phyloP scores from a whole-genome alignment of 225 moss, liverwort and hornwort species.

The Straminergon stramineum region DNA sequence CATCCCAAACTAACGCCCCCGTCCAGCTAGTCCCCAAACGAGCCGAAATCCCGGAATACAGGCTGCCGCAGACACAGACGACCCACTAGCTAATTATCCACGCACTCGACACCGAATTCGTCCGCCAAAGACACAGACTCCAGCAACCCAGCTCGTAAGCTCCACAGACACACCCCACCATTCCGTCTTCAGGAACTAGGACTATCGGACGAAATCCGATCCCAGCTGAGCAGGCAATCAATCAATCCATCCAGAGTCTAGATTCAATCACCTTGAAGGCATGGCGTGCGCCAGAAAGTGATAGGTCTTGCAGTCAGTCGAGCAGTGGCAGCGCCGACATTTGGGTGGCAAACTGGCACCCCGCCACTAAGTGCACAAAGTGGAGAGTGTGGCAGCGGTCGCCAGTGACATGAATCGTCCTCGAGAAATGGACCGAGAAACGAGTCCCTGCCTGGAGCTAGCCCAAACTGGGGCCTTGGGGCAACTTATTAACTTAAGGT shows the following conservation, averaged over 20 bases:
- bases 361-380: background rate
- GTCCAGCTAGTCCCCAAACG: background rate
- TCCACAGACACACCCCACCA: background rate
- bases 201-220: background rate
- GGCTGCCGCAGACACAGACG: background rate
- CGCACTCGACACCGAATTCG: background rate
- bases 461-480: too few species aligned
- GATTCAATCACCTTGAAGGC: background rate
- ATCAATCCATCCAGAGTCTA: background rate
- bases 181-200: background rate
- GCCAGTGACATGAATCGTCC: background rate
- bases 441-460: background rate
- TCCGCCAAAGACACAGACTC: too few species aligned
- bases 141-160: background rate
- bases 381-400: background rate
- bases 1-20: background rate
- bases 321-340: background rate
- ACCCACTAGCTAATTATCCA: background rate
- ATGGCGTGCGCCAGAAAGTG: background rate
- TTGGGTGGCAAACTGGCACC: background rate
- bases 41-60: background rate
- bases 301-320: background rate
- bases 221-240: background rate
- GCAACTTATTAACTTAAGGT: background rate
- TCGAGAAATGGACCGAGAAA: background rate